Conservation (phyloP, 306 rosid species). For the Cucurbita maxima region DNA sequence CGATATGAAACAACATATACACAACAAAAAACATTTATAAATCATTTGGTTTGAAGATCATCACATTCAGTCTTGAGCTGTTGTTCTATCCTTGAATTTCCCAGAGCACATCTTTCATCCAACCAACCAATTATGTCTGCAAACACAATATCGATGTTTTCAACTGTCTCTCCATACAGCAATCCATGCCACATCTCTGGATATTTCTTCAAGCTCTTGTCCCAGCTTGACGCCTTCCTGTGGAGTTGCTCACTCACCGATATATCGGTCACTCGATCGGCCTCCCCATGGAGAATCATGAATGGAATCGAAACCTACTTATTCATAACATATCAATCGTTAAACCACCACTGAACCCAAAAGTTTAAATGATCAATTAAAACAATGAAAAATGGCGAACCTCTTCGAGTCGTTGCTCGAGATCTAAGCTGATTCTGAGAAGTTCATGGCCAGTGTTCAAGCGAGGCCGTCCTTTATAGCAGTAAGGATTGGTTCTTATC, state of each 20-base stretch:
- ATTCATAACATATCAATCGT: background rate
- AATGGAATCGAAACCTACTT: constrained; percentile 68
- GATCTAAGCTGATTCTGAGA: constrained; percentile 27
- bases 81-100: constrained; percentile 51
- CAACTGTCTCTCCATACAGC: constrained; percentile 62
- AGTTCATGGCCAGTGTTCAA: constrained; percentile 68
- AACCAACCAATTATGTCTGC: constrained; percentile 60
- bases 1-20: background rate
- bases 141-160: constrained; percentile 50
- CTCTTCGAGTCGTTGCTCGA: constrained; percentile 32
- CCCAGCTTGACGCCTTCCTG: constrained; percentile 44
- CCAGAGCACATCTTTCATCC: constrained; percentile 20
- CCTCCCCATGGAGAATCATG: constrained; percentile 57
- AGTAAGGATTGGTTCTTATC: constrained; percentile 36
- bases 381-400: background rate
- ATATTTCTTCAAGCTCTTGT: constrained; percentile 56
- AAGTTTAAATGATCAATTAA: background rate
- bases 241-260: constrained; percentile 45
- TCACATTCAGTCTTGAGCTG: constrained; percentile 41
- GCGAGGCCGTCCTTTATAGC: constrained; percentile 75
- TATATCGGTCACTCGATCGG: constrained; percentile 52
- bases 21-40: background rate
- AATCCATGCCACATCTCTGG: constrained; percentile 91
- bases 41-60: background rate
- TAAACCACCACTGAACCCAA: background rate